These are phyloP conservation scores for Volutella citrinella DNA, from an alignment of 2,329 filamentous ascomycete genomes.

Conservation along the genomic window DNA sequence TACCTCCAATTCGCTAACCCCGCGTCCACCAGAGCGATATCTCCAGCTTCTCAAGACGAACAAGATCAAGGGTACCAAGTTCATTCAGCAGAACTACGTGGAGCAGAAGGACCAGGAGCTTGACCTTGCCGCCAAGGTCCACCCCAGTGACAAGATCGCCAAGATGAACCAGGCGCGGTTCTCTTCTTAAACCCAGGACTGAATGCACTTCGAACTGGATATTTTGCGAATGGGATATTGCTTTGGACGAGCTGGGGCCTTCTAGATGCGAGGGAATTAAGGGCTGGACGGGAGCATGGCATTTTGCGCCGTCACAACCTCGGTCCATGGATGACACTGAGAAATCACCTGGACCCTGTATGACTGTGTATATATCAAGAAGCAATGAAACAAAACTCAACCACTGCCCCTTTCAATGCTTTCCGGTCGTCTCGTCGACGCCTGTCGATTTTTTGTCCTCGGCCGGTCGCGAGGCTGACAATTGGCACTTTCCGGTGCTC, in stretches of 20 bases:
- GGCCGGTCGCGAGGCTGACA: slow-evolving; percentile 30
- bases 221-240: slow-evolving; percentile 8
- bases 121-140: slow-evolving; percentile 37
- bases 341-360: slow-evolving; percentile 25
- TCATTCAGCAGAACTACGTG: slow-evolving; percentile 75
- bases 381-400: slow-evolving; percentile 24
- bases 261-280: slow-evolving; percentile 19
- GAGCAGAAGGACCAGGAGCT: slow-evolving; percentile 46
- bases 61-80: slow-evolving; percentile 76
- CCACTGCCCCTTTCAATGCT: not conserved
- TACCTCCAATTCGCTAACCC: too few species aligned
- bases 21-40: slow-evolving; percentile 62
- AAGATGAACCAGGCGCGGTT: slow-evolving; percentile 35
- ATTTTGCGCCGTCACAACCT: slow-evolving; percentile 15
- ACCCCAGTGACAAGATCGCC: slow-evolving; percentile 38
- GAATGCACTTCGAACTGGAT: slow-evolving; percentile 2
- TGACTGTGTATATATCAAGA: slow-evolving; percentile 33
- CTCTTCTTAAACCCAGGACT: slow-evolving; percentile 22
- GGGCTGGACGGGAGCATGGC: slow-evolving; percentile 16
- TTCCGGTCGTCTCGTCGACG: too few species aligned
- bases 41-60: slow-evolving; percentile 73
- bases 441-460: too few species aligned
- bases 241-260: too few species aligned
- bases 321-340: slow-evolving; percentile 14
- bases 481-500: slow-evolving; percentile 12